These are phyloP conservation scores for Jackrogersella multiformis DNA, from an alignment of 495 filamentous ascomycete species.

Conservation along the genomic window DNA sequence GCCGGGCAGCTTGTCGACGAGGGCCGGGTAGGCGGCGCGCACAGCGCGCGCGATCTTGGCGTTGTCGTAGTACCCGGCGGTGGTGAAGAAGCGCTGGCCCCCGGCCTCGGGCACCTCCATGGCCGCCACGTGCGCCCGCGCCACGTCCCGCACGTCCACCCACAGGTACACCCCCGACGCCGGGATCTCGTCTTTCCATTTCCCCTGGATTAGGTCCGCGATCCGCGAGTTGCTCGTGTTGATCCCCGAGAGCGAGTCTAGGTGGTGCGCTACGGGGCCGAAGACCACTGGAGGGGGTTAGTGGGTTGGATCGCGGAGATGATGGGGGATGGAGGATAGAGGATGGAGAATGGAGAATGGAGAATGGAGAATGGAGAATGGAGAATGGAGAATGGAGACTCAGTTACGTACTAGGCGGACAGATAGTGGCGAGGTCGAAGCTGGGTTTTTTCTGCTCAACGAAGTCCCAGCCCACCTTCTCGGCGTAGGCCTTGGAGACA, in stretches of 20 bases:
- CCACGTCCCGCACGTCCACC: constrained; percentile 70
- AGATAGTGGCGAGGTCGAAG: constrained; percentile 74
- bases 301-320: not conserved
- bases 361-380: not conserved
- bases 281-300: constrained; percentile 55
- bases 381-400: not conserved
- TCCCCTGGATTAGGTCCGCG: constrained; percentile 60
- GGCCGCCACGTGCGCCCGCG: constrained; percentile 63
- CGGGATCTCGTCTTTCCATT: constrained; percentile 67
- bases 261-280: constrained; percentile 61
- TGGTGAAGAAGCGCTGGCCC: constrained; percentile 64
- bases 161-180: constrained; percentile 54
- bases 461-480: constrained; percentile 67
- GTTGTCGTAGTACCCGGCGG: constrained; percentile 61
- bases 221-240: constrained; percentile 64
- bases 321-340: not conserved
- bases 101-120: constrained; percentile 59
- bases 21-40: constrained; percentile 62
- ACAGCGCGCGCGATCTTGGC: constrained; percentile 56
- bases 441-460: constrained; percentile 58
- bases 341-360: not conserved
- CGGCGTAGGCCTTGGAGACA: constrained; percentile 71
- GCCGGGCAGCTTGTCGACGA: constrained; percentile 56
- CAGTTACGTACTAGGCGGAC: constrained; percentile 55
- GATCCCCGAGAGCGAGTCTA: constrained; percentile 56